phyloP scores from a whole-genome alignment of 148 eudicot genomes.

The Rhododendron ovatum region DNA sequence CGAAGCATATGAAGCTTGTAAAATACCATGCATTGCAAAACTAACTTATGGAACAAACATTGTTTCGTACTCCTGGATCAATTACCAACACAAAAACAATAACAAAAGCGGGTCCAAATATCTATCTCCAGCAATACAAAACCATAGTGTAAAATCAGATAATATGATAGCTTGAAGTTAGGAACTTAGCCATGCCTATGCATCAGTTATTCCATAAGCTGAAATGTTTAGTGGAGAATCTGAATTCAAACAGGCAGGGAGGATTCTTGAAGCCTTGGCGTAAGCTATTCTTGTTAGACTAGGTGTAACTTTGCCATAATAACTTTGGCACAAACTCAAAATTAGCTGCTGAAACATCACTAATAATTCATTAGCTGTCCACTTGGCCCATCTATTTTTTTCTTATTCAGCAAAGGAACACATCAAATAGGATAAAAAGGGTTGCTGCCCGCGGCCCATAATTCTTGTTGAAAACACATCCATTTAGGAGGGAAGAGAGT shows the following conservation, averaged over 20 bases:
- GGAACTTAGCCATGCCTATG: neutral
- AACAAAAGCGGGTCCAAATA: neutral
- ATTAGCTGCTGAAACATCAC: neutral
- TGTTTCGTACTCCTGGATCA: neutral
- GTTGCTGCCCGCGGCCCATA: neutral
- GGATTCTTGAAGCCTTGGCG: neutral
- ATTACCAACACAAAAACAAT: neutral
- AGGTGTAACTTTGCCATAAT: neutral
- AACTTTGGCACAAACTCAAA: neutral
- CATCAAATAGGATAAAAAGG: neutral
- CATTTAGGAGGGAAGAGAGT: neutral
- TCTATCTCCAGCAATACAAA: neutral
- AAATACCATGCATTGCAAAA: neutral
- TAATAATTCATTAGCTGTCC: neutral
- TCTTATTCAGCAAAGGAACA: neutral
- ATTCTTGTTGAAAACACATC: neutral
- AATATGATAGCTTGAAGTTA: no score
- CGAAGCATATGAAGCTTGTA: constrained; percentile 1
- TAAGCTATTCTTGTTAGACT: neutral
- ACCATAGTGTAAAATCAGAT: neutral
- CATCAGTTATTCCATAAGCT: neutral
- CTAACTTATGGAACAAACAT: neutral
- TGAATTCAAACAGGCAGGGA: neutral
- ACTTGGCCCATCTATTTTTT: neutral
- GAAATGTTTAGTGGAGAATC: neutral